A percentile compares a stretch with the other conserved stretches of the same genome.
Conservation (phyloP, 2,329 filamentous ascomycete species). For the Cladophialophora yegresii region DNA sequence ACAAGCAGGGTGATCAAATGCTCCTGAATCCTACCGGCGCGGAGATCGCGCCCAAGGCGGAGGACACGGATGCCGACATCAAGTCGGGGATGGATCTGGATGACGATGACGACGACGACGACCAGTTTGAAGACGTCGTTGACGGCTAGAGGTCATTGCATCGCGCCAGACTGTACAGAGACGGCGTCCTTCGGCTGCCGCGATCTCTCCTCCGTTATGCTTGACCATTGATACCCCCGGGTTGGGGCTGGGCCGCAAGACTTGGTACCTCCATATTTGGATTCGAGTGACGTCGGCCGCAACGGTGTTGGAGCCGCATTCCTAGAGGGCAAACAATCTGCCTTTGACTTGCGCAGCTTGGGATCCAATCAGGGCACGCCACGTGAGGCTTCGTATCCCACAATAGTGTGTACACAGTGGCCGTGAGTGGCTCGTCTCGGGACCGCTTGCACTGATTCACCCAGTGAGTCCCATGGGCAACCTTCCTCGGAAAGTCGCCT, state of each 20-base stretch:
- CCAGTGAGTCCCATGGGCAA: neutral
- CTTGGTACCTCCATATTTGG: neutral
- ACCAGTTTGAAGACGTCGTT: slow-evolving; percentile 35
- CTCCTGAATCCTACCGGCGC: slow-evolving; percentile 29
- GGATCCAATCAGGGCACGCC: neutral
- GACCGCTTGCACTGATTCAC: neutral
- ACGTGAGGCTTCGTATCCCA: neutral
- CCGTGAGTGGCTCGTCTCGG: too few relatives aligned
- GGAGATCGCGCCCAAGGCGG: slow-evolving; percentile 32
- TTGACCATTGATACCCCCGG: neutral
- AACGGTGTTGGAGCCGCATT: neutral
- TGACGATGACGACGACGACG: slow-evolving; percentile 35
- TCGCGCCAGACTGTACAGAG: neutral
- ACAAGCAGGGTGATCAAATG: slow-evolving; percentile 42
- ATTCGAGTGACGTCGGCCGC: neutral
- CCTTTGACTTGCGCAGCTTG: too few relatives aligned
- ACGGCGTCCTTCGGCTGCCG: neutral
- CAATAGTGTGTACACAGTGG: too few relatives aligned
- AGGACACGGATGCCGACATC: slow-evolving; percentile 35
- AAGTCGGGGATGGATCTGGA: slow-evolving; percentile 29
- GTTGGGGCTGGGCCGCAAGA: neutral
- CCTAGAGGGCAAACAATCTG: neutral
- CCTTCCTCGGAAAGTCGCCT: neutral
- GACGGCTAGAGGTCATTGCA: neutral
- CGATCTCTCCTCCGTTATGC: neutral